A percentile compares a stretch with the other conserved stretches of the same genome.
phyloP scores from a whole-genome alignment of 2,329 filamentous ascomycete genomes.

The Fusarium virguliforme region DNA sequence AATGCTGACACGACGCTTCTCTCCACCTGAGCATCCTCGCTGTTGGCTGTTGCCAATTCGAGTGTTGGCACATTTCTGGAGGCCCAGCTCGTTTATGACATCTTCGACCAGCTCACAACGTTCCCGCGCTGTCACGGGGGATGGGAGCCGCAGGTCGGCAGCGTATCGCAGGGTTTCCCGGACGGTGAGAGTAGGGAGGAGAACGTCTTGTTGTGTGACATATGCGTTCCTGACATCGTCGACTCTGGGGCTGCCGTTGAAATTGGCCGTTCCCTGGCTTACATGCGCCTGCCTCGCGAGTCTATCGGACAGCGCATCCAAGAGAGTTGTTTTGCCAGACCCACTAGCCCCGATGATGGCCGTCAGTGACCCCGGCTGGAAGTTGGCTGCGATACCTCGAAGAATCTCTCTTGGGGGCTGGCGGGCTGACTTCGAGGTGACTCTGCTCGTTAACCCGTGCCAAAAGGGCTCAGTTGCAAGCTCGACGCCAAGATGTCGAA shows the following conservation, averaged over 20 bases:
- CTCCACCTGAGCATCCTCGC: constrained; percentile 84
- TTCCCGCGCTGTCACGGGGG: constrained; percentile 72
- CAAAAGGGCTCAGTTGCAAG: not conserved
- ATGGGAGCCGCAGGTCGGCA: constrained; percentile 78
- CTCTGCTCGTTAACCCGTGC: not conserved
- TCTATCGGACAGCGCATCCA: not conserved
- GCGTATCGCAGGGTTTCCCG: constrained; percentile 82
- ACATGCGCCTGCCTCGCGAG: not conserved
- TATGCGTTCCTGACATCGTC: constrained; percentile 75
- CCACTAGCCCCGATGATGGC: not conserved
- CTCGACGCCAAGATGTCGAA: not conserved
- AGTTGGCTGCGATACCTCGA: not conserved
- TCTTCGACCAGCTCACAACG: constrained; percentile 78
- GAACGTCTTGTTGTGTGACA: constrained; percentile 83
- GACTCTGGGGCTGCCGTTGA: constrained; percentile 72
- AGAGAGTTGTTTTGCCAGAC: not conserved
- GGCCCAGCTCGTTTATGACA: constrained; percentile 80
- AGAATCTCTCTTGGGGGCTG: not conserved
- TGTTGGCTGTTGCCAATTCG: constrained; percentile 80
- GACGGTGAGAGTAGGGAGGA: constrained; percentile 81
- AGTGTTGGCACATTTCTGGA: constrained; percentile 85
- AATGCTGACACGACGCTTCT: constrained; percentile 83
- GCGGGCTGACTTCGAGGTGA: not conserved
- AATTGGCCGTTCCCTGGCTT: constrained; percentile 60
- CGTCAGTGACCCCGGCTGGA: not conserved